Conservation (phyloP, 176 grass and related monocot genomes). For the Oryza officinalis region DNA sequence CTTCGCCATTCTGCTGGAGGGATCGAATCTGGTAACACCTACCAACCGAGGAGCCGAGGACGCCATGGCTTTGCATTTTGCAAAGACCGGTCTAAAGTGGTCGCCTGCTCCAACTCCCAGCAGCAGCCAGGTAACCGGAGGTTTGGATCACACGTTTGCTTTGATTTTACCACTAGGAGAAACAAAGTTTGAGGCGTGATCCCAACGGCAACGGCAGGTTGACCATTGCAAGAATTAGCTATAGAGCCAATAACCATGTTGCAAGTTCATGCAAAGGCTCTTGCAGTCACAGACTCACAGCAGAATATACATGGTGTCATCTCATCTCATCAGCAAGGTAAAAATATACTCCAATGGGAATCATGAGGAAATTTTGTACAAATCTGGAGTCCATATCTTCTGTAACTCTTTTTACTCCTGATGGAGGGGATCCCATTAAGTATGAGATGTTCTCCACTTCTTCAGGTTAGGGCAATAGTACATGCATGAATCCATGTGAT, state of each 20-base stretch:
- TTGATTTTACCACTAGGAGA: not conserved
- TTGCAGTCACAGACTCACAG: not conserved
- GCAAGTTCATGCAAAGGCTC: not conserved
- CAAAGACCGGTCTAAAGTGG: not conserved
- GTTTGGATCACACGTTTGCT: not conserved
- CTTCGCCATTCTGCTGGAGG: not conserved
- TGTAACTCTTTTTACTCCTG: not conserved
- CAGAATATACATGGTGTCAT: not conserved
- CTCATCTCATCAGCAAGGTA: not conserved
- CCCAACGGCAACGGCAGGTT: not conserved
- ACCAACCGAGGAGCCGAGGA: not conserved
- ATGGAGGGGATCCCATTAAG: constrained; percentile 12
- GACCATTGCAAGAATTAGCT: not conserved
- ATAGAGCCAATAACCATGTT: not conserved
- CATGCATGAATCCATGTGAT: constrained; percentile 36
- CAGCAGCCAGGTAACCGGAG: not conserved
- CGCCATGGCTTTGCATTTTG: too few relatives aligned
- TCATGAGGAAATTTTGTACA: constrained; percentile 41
- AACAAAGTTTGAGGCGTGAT: not conserved
- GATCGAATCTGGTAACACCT: not conserved
- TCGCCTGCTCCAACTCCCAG: not conserved
- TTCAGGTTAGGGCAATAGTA: constrained; percentile 42
- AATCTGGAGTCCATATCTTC: constrained; percentile 30
- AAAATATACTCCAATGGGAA: constrained; percentile 21
- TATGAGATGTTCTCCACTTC: constrained; percentile 29